Percentiles rank a stretch among this genome's conserved stretches.
Conservation (phyloP, 2,329 filamentous ascomycete genomes). For the Penicillium sp. region DNA sequence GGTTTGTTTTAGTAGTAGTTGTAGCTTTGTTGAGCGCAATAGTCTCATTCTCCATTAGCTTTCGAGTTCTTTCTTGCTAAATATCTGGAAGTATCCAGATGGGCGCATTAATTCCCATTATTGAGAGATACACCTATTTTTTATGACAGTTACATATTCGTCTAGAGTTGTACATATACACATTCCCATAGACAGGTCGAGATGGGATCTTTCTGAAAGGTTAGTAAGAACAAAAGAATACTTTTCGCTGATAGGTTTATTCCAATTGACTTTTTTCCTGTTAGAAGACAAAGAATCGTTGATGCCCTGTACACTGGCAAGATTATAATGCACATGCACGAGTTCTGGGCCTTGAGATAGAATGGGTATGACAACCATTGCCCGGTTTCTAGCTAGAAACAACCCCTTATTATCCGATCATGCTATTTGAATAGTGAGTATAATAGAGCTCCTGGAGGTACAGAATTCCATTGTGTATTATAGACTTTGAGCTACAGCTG, state of each 20-base stretch:
- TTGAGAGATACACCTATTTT: too few relatives aligned
- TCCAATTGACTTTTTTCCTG: too few relatives aligned
- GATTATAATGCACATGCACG: not conserved
- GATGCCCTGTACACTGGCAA: not conserved
- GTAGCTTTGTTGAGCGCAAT: not conserved
- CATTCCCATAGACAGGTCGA: too few relatives aligned
- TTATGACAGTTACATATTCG: too few relatives aligned
- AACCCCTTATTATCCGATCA: not conserved
- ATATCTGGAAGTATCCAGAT: too few relatives aligned
- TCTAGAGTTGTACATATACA: too few relatives aligned
- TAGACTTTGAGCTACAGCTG: not conserved
- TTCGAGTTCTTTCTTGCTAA: not conserved
- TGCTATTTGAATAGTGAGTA: too few relatives aligned
- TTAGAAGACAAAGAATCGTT: not conserved
- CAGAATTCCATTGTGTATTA: not conserved
- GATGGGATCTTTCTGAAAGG: too few relatives aligned
- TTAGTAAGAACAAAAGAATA: too few relatives aligned
- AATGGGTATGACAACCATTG: not conserved
- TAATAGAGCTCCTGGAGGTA: not conserved
- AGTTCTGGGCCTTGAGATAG: not conserved
- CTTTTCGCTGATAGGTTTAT: too few relatives aligned
- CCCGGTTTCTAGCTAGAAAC: not conserved
- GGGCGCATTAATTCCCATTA: too few relatives aligned
- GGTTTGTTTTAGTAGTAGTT: not conserved
- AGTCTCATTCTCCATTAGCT: not conserved